These are phyloP conservation scores for Lipomyces sp. DNA, from an alignment of 805 yeast species.

Conservation along the genomic window DNA sequence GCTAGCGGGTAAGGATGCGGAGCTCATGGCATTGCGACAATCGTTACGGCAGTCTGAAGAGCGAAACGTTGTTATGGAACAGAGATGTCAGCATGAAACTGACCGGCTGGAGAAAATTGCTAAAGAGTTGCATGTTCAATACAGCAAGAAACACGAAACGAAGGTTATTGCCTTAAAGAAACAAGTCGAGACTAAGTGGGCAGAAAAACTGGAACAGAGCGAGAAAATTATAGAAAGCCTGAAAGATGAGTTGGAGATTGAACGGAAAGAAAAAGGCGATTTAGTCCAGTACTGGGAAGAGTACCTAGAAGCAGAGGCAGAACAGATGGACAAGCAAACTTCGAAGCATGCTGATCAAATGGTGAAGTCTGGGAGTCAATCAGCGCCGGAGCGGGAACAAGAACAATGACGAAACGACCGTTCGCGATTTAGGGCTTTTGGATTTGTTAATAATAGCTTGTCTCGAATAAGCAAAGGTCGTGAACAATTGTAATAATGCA, in stretches of 20 bases:
- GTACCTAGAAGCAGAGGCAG: slow-evolving; percentile 34
- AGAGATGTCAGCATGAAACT: slow-evolving; percentile 16
- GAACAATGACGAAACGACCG: neutral
- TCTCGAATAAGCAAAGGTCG: neutral
- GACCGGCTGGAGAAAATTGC: slow-evolving; percentile 33
- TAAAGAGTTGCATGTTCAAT: slow-evolving; percentile 31
- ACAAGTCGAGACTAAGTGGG: slow-evolving; percentile 30
- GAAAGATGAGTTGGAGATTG: slow-evolving; percentile 18
- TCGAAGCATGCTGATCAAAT: neutral
- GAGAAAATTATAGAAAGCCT: slow-evolving; percentile 14
- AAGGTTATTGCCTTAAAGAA: slow-evolving; percentile 30
- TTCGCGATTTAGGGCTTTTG: neutral
- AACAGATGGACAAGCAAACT: slow-evolving; percentile 12
- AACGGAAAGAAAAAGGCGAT: slow-evolving; percentile 34
- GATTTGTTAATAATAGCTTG: neutral
- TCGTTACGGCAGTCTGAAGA: slow-evolving; percentile 24
- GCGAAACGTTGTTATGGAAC: slow-evolving; percentile 20
- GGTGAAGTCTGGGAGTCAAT: neutral
- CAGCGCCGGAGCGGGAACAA: neutral
- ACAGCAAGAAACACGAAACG: slow-evolving; percentile 32
- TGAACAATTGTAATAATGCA: neutral
- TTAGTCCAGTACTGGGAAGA: slow-evolving; percentile 34
- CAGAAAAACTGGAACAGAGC: slow-evolving; percentile 10
- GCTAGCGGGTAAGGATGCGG: slow-evolving; percentile 20
- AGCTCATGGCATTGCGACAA: slow-evolving; percentile 14